Conservation (phyloP, 805 yeast species). For the Candida sanyiensis region DNA sequence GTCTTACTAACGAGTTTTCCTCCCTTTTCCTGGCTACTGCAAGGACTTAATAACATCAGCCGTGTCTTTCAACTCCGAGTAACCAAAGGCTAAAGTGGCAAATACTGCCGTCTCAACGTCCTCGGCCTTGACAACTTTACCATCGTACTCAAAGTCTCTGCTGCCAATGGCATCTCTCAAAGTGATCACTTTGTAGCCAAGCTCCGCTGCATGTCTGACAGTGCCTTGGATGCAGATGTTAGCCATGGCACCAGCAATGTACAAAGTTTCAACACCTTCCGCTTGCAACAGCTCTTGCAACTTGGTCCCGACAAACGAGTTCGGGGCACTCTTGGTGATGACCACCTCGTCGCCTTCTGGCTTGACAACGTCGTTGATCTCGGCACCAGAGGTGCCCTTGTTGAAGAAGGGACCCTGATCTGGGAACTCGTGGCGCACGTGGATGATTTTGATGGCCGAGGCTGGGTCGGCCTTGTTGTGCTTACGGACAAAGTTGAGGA, state of each 20-base stretch:
- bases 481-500: conserved; percentile 13
- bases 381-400: conserved; percentile 10
- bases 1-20: no score
- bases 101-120: conserved; percentile 13
- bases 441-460: conserved; percentile 10
- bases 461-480: background rate
- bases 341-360: conserved; percentile 11
- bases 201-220: conserved; percentile 16
- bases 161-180: conserved; percentile 19
- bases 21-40: no score
- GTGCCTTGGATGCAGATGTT: conserved; percentile 21
- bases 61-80: conserved; percentile 11
- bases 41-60: conserved; percentile 8
- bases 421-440: conserved; percentile 13
- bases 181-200: conserved; percentile 14
- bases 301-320: conserved; percentile 15
- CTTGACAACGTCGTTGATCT: conserved; percentile 11
- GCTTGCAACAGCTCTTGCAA: conserved; percentile 9
- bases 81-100: conserved; percentile 17
- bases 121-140: conserved; percentile 9
- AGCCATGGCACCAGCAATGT: conserved; percentile 19
- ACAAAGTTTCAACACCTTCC: conserved; percentile 8
- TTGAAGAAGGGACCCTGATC: conserved; percentile 11
- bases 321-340: conserved; percentile 14
- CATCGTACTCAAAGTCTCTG: conserved; percentile 17